phyloP scores from a whole-genome alignment of 768 basidiomycete genomes.

The Inosperma sp. region DNA sequence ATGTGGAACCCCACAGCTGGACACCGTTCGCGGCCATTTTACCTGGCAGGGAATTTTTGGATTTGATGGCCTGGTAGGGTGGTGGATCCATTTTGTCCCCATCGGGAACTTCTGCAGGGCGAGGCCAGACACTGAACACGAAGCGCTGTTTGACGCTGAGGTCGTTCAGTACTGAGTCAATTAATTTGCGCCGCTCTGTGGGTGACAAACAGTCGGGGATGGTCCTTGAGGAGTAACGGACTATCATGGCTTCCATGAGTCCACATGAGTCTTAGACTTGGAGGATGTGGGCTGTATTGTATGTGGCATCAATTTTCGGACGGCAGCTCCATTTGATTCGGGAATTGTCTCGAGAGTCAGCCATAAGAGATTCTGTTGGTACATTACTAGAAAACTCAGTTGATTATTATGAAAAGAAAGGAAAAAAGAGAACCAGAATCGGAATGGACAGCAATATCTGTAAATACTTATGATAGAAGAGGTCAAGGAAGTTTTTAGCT shows the following conservation, averaged over 20 bases:
- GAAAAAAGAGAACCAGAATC: too few relatives aligned
- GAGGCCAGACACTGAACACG: constrained; percentile 27
- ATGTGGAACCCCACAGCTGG: constrained; percentile 40
- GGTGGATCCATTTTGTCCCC: constrained; percentile 15
- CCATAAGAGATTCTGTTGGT: too few relatives aligned
- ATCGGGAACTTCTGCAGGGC: constrained; percentile 5
- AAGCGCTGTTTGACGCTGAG: constrained; percentile 14
- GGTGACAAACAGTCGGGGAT: not conserved
- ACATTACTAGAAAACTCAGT: too few relatives aligned
- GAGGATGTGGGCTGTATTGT: too few relatives aligned
- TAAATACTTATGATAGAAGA: too few relatives aligned
- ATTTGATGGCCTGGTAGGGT: constrained; percentile 17
- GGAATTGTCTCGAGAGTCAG: too few relatives aligned
- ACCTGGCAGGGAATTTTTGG: constrained; percentile 20
- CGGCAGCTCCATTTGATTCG: too few relatives aligned
- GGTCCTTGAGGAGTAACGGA: not conserved
- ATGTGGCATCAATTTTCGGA: too few relatives aligned
- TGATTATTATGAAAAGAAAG: too few relatives aligned
- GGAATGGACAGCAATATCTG: too few relatives aligned
- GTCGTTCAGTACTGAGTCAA: not conserved
- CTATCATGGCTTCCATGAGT: constrained; percentile 21
- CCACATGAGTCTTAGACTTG: constrained; percentile 6
- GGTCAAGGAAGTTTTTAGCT: too few relatives aligned
- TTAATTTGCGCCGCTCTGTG: not conserved
- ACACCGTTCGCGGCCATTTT: constrained; percentile 30